Evolutionary conservation across 108 stramenopile species (phyloP).

Genomic region (Ochromonas danica): DNA sequence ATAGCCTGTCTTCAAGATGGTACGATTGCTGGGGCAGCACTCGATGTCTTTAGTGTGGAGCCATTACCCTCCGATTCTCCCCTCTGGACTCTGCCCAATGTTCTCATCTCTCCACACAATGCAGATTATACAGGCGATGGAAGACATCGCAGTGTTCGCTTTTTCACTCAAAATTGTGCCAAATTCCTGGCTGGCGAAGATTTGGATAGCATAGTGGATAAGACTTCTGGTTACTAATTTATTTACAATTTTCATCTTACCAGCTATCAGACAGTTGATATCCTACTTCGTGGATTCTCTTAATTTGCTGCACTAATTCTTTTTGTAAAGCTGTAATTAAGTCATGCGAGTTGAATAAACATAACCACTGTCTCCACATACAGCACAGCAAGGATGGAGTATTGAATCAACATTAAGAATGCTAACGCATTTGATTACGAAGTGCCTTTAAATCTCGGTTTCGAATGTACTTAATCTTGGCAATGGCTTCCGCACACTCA

Average conservation of each 20-base stretch:
- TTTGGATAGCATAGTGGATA: conserved; percentile 47
- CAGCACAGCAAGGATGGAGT: conserved; percentile 8
- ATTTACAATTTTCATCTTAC: too few species aligned
- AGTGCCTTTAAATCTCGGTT: conserved; percentile 20
- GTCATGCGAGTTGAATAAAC: conserved; percentile 15
- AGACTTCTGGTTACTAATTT: conserved; percentile 47
- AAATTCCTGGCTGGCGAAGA: conserved; percentile 43
- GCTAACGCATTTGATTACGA: conserved; percentile 15
- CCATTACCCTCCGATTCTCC: conserved; percentile 69
- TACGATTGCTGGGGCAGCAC: conserved; percentile 69
- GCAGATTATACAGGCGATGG: conserved; percentile 42
- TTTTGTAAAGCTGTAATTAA: conserved; percentile 17
- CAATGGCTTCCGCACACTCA: conserved; percentile 6
- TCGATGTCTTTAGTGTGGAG: conserved; percentile 78
- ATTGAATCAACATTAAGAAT: conserved; percentile 17
- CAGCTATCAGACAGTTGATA: conserved; percentile 15
- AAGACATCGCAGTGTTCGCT: conserved; percentile 39
- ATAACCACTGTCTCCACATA: conserved; percentile 16
- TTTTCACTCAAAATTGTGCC: conserved; percentile 44
- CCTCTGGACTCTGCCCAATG: conserved; percentile 69
- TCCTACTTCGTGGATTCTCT: conserved; percentile 10
- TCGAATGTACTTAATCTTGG: conserved; percentile 32
- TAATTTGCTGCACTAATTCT: conserved; percentile 17
- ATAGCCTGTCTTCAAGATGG: conserved; percentile 64
- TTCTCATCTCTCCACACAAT: conserved; percentile 73